phyloP scores from a whole-genome alignment of 495 filamentous ascomycete genomes.

The Jackrogersella minutella region DNA sequence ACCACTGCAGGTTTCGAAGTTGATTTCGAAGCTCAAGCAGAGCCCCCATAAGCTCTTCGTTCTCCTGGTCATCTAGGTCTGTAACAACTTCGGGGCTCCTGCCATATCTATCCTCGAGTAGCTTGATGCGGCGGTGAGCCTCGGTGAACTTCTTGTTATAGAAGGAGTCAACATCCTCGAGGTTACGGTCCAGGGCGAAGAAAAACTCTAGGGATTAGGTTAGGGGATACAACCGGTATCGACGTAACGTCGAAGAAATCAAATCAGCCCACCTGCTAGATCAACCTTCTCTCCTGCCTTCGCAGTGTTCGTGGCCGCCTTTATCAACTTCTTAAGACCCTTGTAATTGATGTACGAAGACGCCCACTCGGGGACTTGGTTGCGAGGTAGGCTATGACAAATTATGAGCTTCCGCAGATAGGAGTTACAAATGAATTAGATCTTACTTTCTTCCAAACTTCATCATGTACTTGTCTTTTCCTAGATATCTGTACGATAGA shows the following conservation, averaged over 20 bases:
- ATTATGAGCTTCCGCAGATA: constrained; percentile 22
- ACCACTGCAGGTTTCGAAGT: constrained; percentile 93
- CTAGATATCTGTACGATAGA: background rate
- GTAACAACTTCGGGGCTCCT: constrained; percentile 56
- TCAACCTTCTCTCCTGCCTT: constrained; percentile 78
- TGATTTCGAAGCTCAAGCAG: constrained; percentile 87
- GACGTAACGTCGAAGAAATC: constrained; percentile 38
- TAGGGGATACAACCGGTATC: constrained; percentile 41
- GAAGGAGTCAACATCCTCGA: constrained; percentile 93
- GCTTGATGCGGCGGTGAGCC: constrained; percentile 77
- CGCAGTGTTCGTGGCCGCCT: constrained; percentile 68
- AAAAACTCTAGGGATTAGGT: constrained; percentile 76
- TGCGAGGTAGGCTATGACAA: constrained; percentile 75
- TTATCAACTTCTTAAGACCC: constrained; percentile 92
- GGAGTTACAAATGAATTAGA: background rate
- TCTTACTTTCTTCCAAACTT: constrained; percentile 80
- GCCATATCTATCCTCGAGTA: constrained; percentile 87
- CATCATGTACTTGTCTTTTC: constrained; percentile 57
- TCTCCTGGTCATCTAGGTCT: constrained; percentile 72
- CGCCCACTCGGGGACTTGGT: constrained; percentile 97
- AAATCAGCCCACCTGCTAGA: constrained; percentile 68
- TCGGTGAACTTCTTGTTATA: constrained; percentile 95
- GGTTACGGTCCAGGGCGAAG: constrained; percentile 91
- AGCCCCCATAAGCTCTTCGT: constrained; percentile 86
- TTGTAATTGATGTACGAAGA: constrained; percentile 95